phyloP scores from a whole-genome alignment of 805 yeast genomes.

The Metschnikowia dekortorum region DNA sequence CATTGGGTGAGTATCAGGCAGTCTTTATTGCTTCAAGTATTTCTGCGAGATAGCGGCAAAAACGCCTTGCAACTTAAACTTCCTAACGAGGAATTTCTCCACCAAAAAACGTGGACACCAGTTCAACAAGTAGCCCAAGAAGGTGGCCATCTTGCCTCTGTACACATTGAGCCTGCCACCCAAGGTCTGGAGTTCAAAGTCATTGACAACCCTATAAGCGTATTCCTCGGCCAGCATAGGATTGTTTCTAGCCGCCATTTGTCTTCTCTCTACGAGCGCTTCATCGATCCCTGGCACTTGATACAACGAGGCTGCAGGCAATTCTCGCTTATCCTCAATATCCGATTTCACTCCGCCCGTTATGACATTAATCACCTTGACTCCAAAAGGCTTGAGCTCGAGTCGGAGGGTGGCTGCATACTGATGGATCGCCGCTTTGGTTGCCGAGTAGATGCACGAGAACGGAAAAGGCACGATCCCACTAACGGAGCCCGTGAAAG shows the following conservation, averaged over 20 bases:
- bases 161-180: conserved; percentile 45
- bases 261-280: conserved; percentile 48
- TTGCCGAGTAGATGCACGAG: conserved; percentile 58
- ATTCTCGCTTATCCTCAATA: conserved; percentile 60
- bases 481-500: conserved; percentile 70
- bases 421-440: conserved; percentile 74
- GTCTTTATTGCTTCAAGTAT: conserved; percentile 8
- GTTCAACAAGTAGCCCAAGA: conserved; percentile 29
- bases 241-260: conserved; percentile 53
- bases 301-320: conserved; percentile 54
- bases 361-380: conserved; percentile 60
- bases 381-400: conserved; percentile 70
- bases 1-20: not conserved
- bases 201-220: conserved; percentile 51
- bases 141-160: conserved; percentile 47
- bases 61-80: conserved; percentile 27
- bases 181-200: conserved; percentile 38
- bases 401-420: conserved; percentile 59
- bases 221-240: conserved; percentile 61
- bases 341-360: conserved; percentile 76
- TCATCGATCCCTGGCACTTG: conserved; percentile 46
- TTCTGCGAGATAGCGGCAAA: conserved; percentile 23
- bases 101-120: conserved; percentile 47
- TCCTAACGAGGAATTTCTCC: conserved; percentile 37
- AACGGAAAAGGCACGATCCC: conserved; percentile 70